Evolutionary conservation across 495 filamentous ascomycete genomes (phyloP), one percentile per base, ranked within the genome.

Genomic region (Annulohypoxylon moriforme): DNA sequence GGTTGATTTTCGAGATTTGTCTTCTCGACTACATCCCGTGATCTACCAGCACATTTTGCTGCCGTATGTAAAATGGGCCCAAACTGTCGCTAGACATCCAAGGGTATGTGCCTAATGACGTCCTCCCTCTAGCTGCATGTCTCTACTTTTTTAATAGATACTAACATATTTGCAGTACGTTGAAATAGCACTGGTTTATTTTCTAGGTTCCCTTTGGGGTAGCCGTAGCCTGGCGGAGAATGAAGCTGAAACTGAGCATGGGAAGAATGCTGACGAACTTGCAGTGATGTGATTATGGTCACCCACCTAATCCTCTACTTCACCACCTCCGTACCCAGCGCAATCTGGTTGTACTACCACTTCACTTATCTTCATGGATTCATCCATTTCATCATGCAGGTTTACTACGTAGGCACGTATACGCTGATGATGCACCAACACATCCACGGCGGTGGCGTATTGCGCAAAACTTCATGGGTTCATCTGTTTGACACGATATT

Each of bases 361-460:
- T 95, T 95, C 77, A 85, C 83, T 33, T 92, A 85, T 75, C 42
- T 83, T 3, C 92, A 93, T 76, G 92, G 85, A 13, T 46, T 90
- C 34, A 33, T 86, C 42, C 92, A 95, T 76, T 83, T 83, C 72
- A 60, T 85, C 31, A 85, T 92, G 81, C 86, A 89, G 63, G 71
- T 82, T 36, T 91, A 80, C 62, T 93, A 89, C 72, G 83, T 86
- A 33, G 92, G 92, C 22, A 82, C 87, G 10, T 95, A 92, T 79
- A 94, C 92, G 0, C 81, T 95, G 36, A 89, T 95, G 88, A 89
- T 90, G 81, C 92, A 94, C 72, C 91, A 94, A 67, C 92, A 94
- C 77, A 94, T 94, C 68, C 92, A 95, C 77, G 87, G 87, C 78
- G 85, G 86, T 20, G 92, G 92, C n/a, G 82, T 93, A 13, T 77